These are phyloP conservation scores for Fagus crenata DNA, from an alignment of 306 rosid genomes.

Conservation along the genomic window DNA sequence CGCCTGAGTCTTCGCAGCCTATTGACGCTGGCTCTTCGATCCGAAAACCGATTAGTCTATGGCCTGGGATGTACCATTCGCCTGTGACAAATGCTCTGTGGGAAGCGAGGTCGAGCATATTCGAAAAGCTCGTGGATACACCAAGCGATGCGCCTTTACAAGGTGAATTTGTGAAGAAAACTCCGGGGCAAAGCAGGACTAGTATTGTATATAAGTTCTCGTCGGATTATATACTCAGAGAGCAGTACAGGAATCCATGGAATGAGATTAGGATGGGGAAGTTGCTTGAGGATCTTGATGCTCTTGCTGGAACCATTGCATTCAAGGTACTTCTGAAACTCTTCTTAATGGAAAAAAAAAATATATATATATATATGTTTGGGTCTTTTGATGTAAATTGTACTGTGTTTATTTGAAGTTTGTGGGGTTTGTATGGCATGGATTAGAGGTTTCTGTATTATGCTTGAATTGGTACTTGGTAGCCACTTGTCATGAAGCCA, in stretches of 20 bases:
- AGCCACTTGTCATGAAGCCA: background rate
- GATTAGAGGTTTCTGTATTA: background rate
- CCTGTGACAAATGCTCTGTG: slow-evolving; percentile 83
- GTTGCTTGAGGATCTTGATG: slow-evolving; percentile 82
- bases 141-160: slow-evolving; percentile 14
- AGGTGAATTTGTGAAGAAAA: slow-evolving; percentile 30
- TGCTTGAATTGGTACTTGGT: background rate
- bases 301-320: slow-evolving; percentile 86
- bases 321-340: slow-evolving; percentile 49
- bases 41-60: slow-evolving; percentile 58
- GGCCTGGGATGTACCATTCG: slow-evolving; percentile 80
- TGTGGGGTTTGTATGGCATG: background rate
- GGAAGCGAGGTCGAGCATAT: slow-evolving; percentile 73
- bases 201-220: slow-evolving; percentile 63
- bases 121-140: slow-evolving; percentile 29
- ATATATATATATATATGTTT: background rate
- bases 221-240: slow-evolving; percentile 62
- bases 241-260: slow-evolving; percentile 89
- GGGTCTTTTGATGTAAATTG: background rate
- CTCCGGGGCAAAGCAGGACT: slow-evolving; percentile 64
- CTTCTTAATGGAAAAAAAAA: background rate
- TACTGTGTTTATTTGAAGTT: background rate
- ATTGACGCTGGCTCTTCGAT: slow-evolving; percentile 74
- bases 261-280: slow-evolving; percentile 73
- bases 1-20: slow-evolving; percentile 1